Base-by-base conservation (phyloP, 2,329 filamentous ascomycete genomes). In the Stenocarpella maydis region DNA sequence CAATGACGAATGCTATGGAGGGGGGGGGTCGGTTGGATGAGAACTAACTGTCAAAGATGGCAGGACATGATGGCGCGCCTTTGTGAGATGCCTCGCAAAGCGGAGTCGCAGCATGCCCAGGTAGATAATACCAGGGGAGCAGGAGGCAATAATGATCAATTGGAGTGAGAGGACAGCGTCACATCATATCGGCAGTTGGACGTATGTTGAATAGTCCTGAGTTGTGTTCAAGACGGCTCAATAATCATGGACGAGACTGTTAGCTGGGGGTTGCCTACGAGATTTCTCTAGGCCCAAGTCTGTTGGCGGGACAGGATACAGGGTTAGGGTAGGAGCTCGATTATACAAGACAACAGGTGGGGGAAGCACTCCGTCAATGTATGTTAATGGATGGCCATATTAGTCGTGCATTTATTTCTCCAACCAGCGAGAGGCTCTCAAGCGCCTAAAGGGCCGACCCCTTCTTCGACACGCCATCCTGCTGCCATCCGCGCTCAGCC, bases 81-180 rank as follows among this genome's bases (percentile, higher is more conserved):
- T n/a, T 37, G 53, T 50, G 28, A 50, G 52, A 49, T 67, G 65
- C 45, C 12, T 50, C 34, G 45, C 65, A 28, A 50, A 55, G 41
- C 52, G 52, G 53, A 67, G 53, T 67, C 52, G 65, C 65, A 67
- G 52, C 65, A 67, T 67, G 52, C 65, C 65, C 43, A 31, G 41
- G 43, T 31, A 58, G 41, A 49, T 21, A 55, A 24, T 53, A 26
- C 52, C 14, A 17, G 15, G 26, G 14, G 19, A n/a, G 28, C 28
- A 39, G 26, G 28, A 24, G 14, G 24, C 24, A 24, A 7, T 14
- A 24, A 31, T 28, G 14, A 2, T 39, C 19, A 41, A n/a, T 39
- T 41, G 12, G 50, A 31, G 28, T 37, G n/a, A 58, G 43, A 21
- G 15, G 41, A 24, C 41, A 28, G 24, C 17, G 12, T 34, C 6